Conservation (phyloP, 176 grass and related monocot species). For the Pontederia paniculata region DNA sequence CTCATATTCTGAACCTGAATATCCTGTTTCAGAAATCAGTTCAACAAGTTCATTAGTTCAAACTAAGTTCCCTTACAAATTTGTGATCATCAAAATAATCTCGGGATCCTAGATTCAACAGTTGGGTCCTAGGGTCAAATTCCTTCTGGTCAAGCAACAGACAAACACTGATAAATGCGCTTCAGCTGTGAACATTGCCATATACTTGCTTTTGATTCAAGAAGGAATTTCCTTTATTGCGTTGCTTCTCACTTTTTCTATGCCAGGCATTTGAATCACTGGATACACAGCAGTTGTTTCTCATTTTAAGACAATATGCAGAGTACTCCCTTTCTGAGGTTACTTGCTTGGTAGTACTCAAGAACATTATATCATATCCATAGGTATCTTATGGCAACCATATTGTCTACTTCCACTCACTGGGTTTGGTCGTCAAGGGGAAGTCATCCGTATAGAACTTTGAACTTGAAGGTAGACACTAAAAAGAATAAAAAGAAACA, state of each 20-base stretch:
- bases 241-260: background rate
- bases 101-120: too few relatives aligned
- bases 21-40: too few relatives aligned
- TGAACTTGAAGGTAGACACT: too few relatives aligned
- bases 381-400: constrained; percentile 33
- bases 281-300: constrained; percentile 64
- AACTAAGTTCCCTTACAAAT: too few relatives aligned
- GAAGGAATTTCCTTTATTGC: background rate
- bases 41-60: too few relatives aligned
- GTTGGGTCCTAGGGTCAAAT: constrained; percentile 61
- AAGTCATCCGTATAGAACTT: too few relatives aligned
- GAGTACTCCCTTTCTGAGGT: constrained; percentile 57
- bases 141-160: constrained; percentile 78
- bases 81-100: too few relatives aligned
- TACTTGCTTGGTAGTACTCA: constrained; percentile 78
- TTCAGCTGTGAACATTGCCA: constrained; percentile 69
- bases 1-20: too few relatives aligned
- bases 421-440: background rate
- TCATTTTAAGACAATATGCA: constrained; percentile 67
- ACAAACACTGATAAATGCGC: constrained; percentile 51
- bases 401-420: background rate
- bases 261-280: constrained; percentile 85
- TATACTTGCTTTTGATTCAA: constrained; percentile 3
- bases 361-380: constrained; percentile 75
- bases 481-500: too few relatives aligned